Conservation (phyloP, 805 yeast species). For the Candida ortonii region DNA sequence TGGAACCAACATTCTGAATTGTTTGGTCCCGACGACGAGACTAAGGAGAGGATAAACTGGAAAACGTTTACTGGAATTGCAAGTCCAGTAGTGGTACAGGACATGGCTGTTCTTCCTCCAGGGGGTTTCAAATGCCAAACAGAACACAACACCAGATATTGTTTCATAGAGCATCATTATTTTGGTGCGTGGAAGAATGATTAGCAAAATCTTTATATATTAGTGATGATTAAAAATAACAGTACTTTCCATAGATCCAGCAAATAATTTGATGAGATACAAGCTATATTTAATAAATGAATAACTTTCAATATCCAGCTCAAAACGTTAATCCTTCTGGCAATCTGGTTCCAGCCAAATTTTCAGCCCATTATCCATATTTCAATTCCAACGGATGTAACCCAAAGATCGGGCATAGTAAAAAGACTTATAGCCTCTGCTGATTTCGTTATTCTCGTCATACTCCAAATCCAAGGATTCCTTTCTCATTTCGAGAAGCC, state of each 20-base stretch:
- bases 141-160: slow-evolving; percentile 29
- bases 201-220: too few species aligned
- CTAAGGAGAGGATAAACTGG: slow-evolving; percentile 15
- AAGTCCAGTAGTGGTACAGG: slow-evolving; percentile 18
- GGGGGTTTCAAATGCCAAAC: slow-evolving; percentile 15
- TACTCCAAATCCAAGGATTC: slow-evolving; percentile 1
- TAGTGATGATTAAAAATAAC: too few species aligned
- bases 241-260: too few species aligned
- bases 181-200: slow-evolving; percentile 21
- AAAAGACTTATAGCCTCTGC: slow-evolving; percentile 13
- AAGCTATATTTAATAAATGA: too few species aligned
- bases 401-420: too few species aligned
- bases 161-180: slow-evolving; percentile 18
- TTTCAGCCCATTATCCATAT: too few species aligned
- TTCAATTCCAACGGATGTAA: too few species aligned
- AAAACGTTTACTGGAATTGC: slow-evolving; percentile 18
- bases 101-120: slow-evolving; percentile 17
- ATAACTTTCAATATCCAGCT: too few species aligned
- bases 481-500: slow-evolving; percentile 6
- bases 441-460: slow-evolving; percentile 9
- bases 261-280: too few species aligned
- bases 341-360: too few species aligned
- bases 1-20: slow-evolving; percentile 7
- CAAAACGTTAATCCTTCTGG: slow-evolving; percentile 12
- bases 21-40: slow-evolving; percentile 13